A percentile compares a stretch with the other conserved stretches of the same genome.
Evolutionary conservation across 2,329 filamentous ascomycete genomes (phyloP).

Genomic region (Tothia fuscella): DNA sequence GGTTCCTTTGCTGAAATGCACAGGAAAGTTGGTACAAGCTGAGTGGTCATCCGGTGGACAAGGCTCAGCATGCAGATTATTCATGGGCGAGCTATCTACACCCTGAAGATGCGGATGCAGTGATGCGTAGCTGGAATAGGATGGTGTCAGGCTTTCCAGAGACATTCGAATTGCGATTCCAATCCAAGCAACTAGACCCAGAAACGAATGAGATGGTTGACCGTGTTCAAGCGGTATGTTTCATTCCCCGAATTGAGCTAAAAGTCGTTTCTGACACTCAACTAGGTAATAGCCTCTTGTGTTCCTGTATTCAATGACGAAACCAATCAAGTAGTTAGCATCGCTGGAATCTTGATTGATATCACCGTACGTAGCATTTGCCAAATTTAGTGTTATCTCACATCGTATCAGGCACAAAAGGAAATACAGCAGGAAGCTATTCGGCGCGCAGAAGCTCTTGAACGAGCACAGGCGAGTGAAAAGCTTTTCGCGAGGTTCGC

Average conservation of each 20-base stretch:
- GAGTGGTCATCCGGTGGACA: slow-evolving; percentile 17
- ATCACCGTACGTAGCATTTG: neutral
- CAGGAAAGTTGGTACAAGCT: neutral
- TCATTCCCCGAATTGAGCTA: too few species aligned
- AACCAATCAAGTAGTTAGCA: neutral
- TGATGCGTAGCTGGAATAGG: slow-evolving; percentile 22
- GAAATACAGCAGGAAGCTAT: neutral
- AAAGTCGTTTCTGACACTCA: too few species aligned
- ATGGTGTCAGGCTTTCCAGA: slow-evolving; percentile 18
- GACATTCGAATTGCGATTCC: slow-evolving; percentile 23
- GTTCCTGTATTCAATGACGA: neutral
- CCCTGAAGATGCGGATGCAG: slow-evolving; percentile 17
- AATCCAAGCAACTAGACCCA: neutral
- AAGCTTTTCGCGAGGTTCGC: slow-evolving; percentile 5
- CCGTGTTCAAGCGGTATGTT: too few species aligned
- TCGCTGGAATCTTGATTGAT: neutral
- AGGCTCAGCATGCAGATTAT: slow-evolving; percentile 16
- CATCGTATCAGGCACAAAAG: neutral
- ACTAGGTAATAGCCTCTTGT: too few species aligned
- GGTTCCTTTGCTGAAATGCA: too few species aligned
- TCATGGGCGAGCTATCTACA: slow-evolving; percentile 22
- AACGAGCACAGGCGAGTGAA: slow-evolving; percentile 7
- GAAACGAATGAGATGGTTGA: neutral
- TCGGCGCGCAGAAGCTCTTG: neutral
- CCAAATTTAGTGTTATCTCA: neutral